These are phyloP conservation scores for Cephalotrichum gorgonifer DNA, from an alignment of 2,329 filamentous ascomycete species.

Conservation along the genomic window DNA sequence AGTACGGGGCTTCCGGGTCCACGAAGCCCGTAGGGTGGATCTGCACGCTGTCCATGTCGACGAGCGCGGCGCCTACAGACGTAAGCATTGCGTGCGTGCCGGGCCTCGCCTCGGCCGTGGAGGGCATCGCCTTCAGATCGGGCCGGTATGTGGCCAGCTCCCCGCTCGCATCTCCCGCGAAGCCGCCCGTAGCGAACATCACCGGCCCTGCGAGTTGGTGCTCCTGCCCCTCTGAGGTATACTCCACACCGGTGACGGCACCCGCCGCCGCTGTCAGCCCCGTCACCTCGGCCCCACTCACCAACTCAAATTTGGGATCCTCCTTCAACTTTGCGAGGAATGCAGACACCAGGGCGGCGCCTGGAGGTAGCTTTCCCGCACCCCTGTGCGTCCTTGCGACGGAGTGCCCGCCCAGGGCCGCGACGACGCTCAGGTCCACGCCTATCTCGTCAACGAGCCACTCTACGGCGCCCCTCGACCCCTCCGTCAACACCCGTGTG, in stretches of 20 bases:
- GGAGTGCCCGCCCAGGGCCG: slow-evolving; percentile 49
- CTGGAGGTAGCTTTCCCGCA: slow-evolving; percentile 42
- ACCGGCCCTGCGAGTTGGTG: slow-evolving; percentile 39
- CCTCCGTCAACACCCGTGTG: slow-evolving; percentile 34
- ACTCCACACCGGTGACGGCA: slow-evolving; percentile 42
- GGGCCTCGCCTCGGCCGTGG: slow-evolving; percentile 50
- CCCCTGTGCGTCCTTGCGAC: slow-evolving; percentile 47
- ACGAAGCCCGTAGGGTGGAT: slow-evolving; percentile 57
- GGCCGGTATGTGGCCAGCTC: slow-evolving; percentile 45
- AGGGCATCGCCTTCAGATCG: slow-evolving; percentile 48
- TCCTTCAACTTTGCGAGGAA: slow-evolving; percentile 40
- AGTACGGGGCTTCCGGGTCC: slow-evolving; percentile 33
- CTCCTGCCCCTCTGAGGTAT: slow-evolving; percentile 21
- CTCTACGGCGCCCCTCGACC: slow-evolving; percentile 36
- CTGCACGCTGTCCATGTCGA: slow-evolving; percentile 48
- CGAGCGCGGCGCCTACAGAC: slow-evolving; percentile 26
- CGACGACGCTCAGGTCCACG: slow-evolving; percentile 47
- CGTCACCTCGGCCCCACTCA: slow-evolving; percentile 41
- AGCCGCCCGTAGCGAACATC: slow-evolving; percentile 51
- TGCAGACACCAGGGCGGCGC: slow-evolving; percentile 45
- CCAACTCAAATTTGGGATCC: slow-evolving; percentile 38
- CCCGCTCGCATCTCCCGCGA: slow-evolving; percentile 50
- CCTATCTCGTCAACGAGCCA: slow-evolving; percentile 48
- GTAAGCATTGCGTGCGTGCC: slow-evolving; percentile 37
- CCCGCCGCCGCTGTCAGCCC: slow-evolving; percentile 21